A percentile compares a stretch with the other conserved stretches of the same genome.
phyloP scores from a whole-genome alignment of 2,329 filamentous ascomycete genomes.

The Penicillium sp. region DNA sequence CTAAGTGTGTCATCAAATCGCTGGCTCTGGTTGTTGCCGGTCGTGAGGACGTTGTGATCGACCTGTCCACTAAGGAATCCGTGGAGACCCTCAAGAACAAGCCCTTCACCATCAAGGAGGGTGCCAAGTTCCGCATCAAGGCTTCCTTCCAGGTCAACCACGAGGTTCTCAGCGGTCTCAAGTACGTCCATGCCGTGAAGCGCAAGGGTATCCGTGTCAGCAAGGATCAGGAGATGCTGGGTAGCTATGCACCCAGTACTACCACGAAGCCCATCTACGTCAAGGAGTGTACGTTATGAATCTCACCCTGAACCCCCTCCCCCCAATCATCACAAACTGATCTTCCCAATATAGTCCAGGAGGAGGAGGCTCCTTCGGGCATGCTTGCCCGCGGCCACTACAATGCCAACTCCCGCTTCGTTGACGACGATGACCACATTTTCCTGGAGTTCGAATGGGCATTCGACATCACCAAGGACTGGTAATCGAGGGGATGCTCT shows the following conservation, averaged over 20 bases:
- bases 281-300: conserved; percentile 89
- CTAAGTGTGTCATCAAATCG: conserved; percentile 89
- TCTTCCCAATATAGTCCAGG: conserved; percentile 68
- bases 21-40: conserved; percentile 86
- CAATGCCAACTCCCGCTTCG: conserved; percentile 84
- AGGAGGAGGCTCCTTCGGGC: conserved; percentile 89
- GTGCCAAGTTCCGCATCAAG: conserved; percentile 90
- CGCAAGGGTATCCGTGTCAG: conserved; percentile 82
- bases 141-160: conserved; percentile 95
- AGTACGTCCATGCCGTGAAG: conserved; percentile 95
- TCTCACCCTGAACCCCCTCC: too few species aligned
- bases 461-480: conserved; percentile 96
- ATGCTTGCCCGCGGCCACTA: conserved; percentile 92
- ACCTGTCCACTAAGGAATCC: conserved; percentile 75
- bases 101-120: conserved; percentile 98
- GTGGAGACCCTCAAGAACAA: conserved; percentile 81
- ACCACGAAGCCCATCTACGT: conserved; percentile 81
- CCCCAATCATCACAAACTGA: too few species aligned
- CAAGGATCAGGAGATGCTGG: conserved; percentile 99
- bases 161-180: conserved; percentile 90
- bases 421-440: conserved; percentile 90
- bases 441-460: conserved; percentile 95
- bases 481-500: conserved; percentile 51
- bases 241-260: conserved; percentile 91
- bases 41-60: conserved; percentile 83